Percentiles rank a stretch among this genome's conserved stretches.
Conservation (phyloP, 1,284 basidiomycete genomes). For the Cutaneotrichosporon cyanovorans region DNA sequence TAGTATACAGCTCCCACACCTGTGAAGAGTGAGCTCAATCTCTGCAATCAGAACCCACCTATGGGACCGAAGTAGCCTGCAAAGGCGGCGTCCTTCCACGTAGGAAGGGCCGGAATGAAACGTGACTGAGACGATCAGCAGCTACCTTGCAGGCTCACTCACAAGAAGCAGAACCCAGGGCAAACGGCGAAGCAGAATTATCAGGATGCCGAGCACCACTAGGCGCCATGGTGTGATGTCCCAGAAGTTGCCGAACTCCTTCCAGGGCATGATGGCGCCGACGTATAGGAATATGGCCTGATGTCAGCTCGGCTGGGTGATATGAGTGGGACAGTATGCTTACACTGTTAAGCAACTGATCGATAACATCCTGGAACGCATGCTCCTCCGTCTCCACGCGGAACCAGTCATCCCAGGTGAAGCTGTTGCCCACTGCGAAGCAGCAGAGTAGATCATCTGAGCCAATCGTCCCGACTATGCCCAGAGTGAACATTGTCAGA, state of each 20-base stretch:
- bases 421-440: constrained; percentile 40
- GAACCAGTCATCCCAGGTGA: constrained; percentile 48
- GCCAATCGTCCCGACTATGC: constrained; percentile 73
- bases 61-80: constrained; percentile 46
- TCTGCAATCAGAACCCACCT: constrained; percentile 35
- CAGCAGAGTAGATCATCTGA: constrained; percentile 74
- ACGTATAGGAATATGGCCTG: constrained; percentile 66
- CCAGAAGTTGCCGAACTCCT: constrained; percentile 41
- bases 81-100: constrained; percentile 39
- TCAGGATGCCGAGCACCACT: constrained; percentile 66
- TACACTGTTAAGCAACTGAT: constrained; percentile 49
- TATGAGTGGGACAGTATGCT: no score
- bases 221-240: constrained; percentile 70
- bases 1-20: constrained; percentile 50
- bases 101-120: constrained; percentile 38
- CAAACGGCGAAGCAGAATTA: constrained; percentile 68
- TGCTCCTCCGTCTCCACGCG: constrained; percentile 50
- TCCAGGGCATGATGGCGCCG: constrained; percentile 83
- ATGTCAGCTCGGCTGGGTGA: background rate
- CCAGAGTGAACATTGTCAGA: constrained; percentile 60
- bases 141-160: constrained; percentile 18
- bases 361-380: constrained; percentile 53
- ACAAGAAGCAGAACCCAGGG: constrained; percentile 65
- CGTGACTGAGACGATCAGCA: constrained; percentile 18
- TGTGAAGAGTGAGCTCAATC: constrained; percentile 17